Evolutionary conservation across 305 asterid species (phyloP).

Genomic region (Rubia tinctorum): DNA sequence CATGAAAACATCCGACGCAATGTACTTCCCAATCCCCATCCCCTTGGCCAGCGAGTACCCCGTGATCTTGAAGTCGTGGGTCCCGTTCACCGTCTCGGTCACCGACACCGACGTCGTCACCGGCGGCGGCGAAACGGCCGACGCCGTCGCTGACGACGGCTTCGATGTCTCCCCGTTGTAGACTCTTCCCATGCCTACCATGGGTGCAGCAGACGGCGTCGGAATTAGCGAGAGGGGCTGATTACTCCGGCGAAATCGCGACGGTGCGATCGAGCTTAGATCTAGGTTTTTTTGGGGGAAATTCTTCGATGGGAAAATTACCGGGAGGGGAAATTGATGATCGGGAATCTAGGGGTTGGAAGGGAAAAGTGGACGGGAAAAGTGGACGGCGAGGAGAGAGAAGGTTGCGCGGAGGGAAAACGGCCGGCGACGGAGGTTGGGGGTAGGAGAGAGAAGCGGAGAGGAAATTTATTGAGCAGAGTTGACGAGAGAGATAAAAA

Average conservation of each 20-base stretch:
- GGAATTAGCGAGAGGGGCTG: neutral
- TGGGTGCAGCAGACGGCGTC: neutral
- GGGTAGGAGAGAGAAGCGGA: neutral
- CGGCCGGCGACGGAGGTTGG: neutral
- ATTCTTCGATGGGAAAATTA: neutral
- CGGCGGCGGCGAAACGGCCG: constrained; percentile 29
- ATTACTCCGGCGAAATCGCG: neutral
- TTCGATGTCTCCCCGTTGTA: constrained; percentile 41
- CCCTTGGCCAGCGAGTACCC: constrained; percentile 84
- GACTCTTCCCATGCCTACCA: constrained; percentile 63
- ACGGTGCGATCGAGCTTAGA: constrained; percentile 17
- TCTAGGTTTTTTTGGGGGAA: constrained; percentile 25
- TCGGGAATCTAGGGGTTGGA: constrained; percentile 19
- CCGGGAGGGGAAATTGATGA: neutral
- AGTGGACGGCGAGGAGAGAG: neutral
- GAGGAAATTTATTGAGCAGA: neutral
- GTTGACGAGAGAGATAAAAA: neutral
- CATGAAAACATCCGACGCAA: constrained; percentile 74
- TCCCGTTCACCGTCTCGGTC: constrained; percentile 76
- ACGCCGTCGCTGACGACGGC: constrained; percentile 37
- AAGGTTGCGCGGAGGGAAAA: neutral
- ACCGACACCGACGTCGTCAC: constrained; percentile 71
- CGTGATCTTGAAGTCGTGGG: constrained; percentile 80
- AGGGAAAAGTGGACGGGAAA: constrained; percentile 5
- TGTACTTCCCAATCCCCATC: constrained; percentile 84